phyloP scores from a whole-genome alignment of 1,139 yeast genomes.

The Candida frijolesensis region DNA sequence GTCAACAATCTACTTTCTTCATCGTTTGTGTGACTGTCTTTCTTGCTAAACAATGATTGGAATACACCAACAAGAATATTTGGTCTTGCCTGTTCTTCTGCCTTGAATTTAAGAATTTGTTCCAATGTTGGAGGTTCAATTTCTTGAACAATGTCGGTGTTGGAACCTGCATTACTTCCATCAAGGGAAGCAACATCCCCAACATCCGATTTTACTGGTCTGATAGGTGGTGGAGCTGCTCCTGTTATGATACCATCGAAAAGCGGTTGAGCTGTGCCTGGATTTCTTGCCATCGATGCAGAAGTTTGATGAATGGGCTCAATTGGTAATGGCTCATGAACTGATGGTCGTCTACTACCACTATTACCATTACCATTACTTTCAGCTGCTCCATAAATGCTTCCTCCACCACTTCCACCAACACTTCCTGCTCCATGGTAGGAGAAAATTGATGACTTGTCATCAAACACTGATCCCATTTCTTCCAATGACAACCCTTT shows the following conservation, averaged over 20 bases:
- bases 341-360: conserved; percentile 22
- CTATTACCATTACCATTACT: conserved; percentile 25
- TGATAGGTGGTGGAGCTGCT: conserved; percentile 19
- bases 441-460: conserved; percentile 45
- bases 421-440: conserved; percentile 37
- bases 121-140: conserved; percentile 44
- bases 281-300: conserved; percentile 45
- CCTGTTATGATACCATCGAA: conserved; percentile 14
- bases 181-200: conserved; percentile 24
- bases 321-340: conserved; percentile 8
- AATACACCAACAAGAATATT: conserved; percentile 3
- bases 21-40: conserved; percentile 13
- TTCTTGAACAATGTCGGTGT: conserved; percentile 32
- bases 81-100: conserved; percentile 18
- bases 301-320: conserved; percentile 33
- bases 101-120: conserved; percentile 31
- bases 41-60: conserved; percentile 5
- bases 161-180: conserved; percentile 21
- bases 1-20: conserved; percentile 20
- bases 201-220: conserved; percentile 16
- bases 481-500: conserved; percentile 57
- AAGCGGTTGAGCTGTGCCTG: conserved; percentile 33
- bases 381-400: conserved; percentile 5
- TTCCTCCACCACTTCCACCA: conserved; percentile 11
- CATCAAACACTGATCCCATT: conserved; percentile 56